Conservation (phyloP, 108 stramenopile species). For the Nannochloropsis oceanica region DNA sequence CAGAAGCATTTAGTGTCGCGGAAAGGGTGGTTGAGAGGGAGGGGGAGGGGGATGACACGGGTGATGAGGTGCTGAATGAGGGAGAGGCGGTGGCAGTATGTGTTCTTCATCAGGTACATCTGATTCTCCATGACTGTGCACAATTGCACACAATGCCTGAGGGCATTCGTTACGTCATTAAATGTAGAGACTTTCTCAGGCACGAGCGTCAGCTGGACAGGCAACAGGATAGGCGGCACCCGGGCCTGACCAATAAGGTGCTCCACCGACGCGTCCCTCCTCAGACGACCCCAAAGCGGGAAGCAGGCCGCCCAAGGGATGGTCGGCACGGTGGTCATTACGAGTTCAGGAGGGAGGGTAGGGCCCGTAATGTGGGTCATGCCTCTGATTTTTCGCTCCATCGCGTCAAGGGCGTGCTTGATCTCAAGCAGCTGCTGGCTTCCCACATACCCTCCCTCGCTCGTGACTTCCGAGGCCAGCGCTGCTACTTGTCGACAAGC, state of each 20-base stretch:
- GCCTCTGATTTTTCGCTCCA: neutral
- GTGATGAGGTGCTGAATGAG: conserved; percentile 87
- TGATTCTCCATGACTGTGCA: conserved; percentile 90
- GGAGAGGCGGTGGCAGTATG: conserved; percentile 79
- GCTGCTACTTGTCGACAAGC: neutral
- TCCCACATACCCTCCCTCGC: neutral
- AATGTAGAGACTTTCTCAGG: conserved; percentile 70
- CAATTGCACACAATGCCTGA: conserved; percentile 71
- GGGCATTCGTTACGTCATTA: conserved; percentile 61
- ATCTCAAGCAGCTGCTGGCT: conserved; percentile 4
- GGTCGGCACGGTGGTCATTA: neutral
- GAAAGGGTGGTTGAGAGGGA: conserved; percentile 36
- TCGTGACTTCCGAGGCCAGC: neutral
- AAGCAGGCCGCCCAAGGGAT: conserved; percentile 57
- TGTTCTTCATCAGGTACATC: conserved; percentile 78
- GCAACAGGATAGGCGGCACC: conserved; percentile 68
- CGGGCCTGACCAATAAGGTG: conserved; percentile 49
- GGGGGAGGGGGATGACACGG: conserved; percentile 76
- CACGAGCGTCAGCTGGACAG: conserved; percentile 73
- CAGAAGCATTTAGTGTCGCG: conserved; percentile 81
- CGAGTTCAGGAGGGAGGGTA: neutral
- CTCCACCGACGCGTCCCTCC: conserved; percentile 76
- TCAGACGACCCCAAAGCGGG: conserved; percentile 74
- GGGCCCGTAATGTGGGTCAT: neutral
- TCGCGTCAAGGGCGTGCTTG: neutral